Percentiles rank a stretch among this genome's conserved stretches.
Conservation (phyloP, 2,329 filamentous ascomycete species). For the Rhytidhysteron rufulum region DNA sequence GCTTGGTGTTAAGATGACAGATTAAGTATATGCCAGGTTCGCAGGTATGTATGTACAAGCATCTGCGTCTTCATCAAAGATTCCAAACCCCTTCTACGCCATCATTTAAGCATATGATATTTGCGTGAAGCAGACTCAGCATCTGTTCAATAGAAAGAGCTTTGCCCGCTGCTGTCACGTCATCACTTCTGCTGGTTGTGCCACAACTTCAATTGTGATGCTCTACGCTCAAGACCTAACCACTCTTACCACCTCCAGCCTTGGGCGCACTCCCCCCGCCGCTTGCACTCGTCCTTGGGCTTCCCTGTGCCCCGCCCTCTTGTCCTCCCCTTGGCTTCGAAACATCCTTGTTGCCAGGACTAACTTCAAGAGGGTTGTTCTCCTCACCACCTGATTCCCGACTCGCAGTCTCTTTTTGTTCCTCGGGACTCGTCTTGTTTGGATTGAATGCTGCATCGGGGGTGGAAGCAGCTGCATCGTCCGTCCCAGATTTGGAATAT, state of each 20-base stretch:
- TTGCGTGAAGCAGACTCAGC: too few species aligned
- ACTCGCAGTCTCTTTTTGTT: conserved; percentile 44
- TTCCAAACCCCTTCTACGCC: too few species aligned
- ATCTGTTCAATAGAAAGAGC: too few species aligned
- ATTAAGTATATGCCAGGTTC: too few species aligned
- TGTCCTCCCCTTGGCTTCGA: conserved; percentile 46
- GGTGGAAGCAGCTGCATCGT: conserved; percentile 53
- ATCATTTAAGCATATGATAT: too few species aligned
- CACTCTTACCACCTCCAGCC: conserved; percentile 29
- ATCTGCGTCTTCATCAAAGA: too few species aligned
- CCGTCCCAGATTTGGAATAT: conserved; percentile 64
- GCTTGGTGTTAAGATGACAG: too few species aligned
- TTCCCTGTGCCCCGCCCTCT: conserved; percentile 38
- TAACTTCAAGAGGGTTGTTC: conserved; percentile 51
- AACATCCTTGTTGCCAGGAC: conserved; percentile 58
- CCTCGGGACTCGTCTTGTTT: conserved; percentile 63
- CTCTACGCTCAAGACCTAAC: too few species aligned
- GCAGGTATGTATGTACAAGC: too few species aligned
- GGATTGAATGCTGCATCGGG: conserved; percentile 66
- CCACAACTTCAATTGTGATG: too few species aligned
- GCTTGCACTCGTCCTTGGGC: conserved; percentile 26
- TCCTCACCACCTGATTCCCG: conserved; percentile 29
- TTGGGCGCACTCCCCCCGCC: conserved; percentile 36
- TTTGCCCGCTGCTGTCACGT: too few species aligned
- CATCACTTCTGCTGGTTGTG: too few species aligned